These are phyloP conservation scores for Saposhnikovia divaricata DNA, from an alignment of 129 eudicot species.

Conservation along the genomic window DNA sequence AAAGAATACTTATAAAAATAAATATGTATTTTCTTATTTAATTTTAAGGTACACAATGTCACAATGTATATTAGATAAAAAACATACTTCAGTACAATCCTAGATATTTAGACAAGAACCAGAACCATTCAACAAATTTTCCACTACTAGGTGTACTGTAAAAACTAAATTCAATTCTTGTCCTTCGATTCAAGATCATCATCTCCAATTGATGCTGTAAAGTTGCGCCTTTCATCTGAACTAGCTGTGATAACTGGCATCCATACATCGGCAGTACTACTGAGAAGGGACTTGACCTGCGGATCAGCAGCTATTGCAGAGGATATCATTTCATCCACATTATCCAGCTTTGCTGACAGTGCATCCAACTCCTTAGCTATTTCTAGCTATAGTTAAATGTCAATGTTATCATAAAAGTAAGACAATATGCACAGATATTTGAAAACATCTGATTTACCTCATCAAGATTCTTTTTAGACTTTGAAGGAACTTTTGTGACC, in stretches of 20 bases:
- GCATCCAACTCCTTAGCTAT: slow-evolving; percentile 75
- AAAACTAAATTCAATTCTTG: slow-evolving; percentile 23
- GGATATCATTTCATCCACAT: slow-evolving; percentile 89
- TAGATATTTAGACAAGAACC: background rate
- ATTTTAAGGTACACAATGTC: background rate
- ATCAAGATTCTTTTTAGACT: slow-evolving; percentile 48
- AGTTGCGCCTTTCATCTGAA: slow-evolving; percentile 65
- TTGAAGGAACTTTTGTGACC: slow-evolving; percentile 76
- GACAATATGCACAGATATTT: background rate
- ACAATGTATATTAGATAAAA: too few species aligned
- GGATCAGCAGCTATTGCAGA: slow-evolving; percentile 76
- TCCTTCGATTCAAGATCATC: slow-evolving; percentile 23
- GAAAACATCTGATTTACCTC: slow-evolving; percentile 41
- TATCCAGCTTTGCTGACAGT: slow-evolving; percentile 71
- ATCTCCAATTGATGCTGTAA: slow-evolving; percentile 36
- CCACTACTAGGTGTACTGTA: background rate
- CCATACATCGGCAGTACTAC: slow-evolving; percentile 92
- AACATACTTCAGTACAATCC: background rate
- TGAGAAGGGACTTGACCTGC: slow-evolving; percentile 61
- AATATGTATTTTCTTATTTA: background rate
- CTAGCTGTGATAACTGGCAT: slow-evolving; percentile 90
- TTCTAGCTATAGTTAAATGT: slow-evolving; percentile 42
- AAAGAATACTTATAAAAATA: background rate
- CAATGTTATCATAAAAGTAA: background rate
- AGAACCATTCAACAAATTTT: background rate